Evolutionary conservation across 345 rosid species (phyloP).

Genomic region (Populus simonii): DNA sequence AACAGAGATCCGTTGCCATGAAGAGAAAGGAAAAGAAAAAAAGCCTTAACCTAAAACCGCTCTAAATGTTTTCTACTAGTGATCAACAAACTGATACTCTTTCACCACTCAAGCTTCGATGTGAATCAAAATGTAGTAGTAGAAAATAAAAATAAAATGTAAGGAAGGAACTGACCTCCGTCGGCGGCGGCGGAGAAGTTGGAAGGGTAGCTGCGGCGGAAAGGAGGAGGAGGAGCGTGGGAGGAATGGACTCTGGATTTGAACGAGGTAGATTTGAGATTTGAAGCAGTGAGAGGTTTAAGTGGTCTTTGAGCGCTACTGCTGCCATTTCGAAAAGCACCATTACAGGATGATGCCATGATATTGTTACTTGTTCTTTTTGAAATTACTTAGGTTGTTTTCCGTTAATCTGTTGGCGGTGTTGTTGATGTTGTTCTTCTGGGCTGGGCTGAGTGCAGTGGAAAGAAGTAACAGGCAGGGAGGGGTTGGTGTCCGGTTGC

Average conservation of each 20-base stretch:
- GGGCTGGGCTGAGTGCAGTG: background rate
- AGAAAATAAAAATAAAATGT: background rate
- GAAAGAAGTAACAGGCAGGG: background rate
- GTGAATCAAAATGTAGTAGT: background rate
- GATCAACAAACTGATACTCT: background rate
- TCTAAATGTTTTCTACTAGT: background rate
- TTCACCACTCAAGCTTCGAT: background rate
- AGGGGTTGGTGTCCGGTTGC: background rate
- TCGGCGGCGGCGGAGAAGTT: conserved; percentile 32
- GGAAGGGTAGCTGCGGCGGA: conserved; percentile 67
- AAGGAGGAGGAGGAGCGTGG: conserved; percentile 35
- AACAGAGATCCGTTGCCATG: background rate
- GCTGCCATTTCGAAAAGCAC: conserved; percentile 52
- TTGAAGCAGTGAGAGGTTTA: conserved; percentile 46
- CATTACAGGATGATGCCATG: conserved; percentile 47
- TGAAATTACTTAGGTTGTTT: background rate
- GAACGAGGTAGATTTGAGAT: conserved; percentile 62
- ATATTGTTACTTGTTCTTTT: background rate
- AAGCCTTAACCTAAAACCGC: background rate
- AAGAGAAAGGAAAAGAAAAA: background rate
- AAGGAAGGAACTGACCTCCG: conserved; percentile 49
- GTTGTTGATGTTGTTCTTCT: background rate
- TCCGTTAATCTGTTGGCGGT: background rate
- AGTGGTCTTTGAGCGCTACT: conserved; percentile 37
- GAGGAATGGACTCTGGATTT: conserved; percentile 62